Base-by-base conservation (phyloP, 371 early-diverging fungal genomes). In the Synchytrium microbalum region DNA sequence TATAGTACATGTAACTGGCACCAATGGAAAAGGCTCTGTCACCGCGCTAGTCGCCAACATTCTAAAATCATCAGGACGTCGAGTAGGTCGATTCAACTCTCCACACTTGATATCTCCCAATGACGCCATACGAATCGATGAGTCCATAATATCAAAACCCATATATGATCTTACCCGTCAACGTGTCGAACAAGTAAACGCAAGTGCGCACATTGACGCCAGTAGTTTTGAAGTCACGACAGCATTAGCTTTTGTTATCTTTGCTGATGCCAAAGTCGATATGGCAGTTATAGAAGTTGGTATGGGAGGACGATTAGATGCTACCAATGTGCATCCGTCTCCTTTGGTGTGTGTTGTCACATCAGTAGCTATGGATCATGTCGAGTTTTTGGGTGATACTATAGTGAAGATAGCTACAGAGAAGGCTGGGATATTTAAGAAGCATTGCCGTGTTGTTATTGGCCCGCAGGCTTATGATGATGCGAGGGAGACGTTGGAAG, bases 11-110 rank as follows among this genome's bases (percentile, higher is more conserved):
- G 87, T 90, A 1, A 87, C 88, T 8, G 91, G 91, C 10, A 90
- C 91, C 0, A 90, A 90, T 67, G 91, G 91, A 52, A 90, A 90
- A 64, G 92, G 92, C 8, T 88, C 89, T 0, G 84, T 86, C 1
- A 84, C 84, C 65, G 85, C 91, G 1, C 77, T 79, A 61, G 64
- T 84, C 28, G 53, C 82, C 2, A 65, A 73, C 1, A 84, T 86
- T 10, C 66, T 87, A 13, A 54, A 52, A 51, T 68, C 70, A 2
- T 63, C 75, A 3, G 75, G 75, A 19, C 71, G 69, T 28, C 69
- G 63, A 3, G 79, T 79, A 13, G 91, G 87, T 30, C 78, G 82
- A 24, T 91, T 86, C 79, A 88, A 83, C 60, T 88, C 89, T 26
- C 93, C 93, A 53, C 90, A 89, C 73, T 76, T 92, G 31, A 61